A percentile compares a stretch with the other conserved stretches of the same genome.
Evolutionary conservation across 352 stramenopile genomes (phyloP).

Genomic region (Pythium insidiosum): DNA sequence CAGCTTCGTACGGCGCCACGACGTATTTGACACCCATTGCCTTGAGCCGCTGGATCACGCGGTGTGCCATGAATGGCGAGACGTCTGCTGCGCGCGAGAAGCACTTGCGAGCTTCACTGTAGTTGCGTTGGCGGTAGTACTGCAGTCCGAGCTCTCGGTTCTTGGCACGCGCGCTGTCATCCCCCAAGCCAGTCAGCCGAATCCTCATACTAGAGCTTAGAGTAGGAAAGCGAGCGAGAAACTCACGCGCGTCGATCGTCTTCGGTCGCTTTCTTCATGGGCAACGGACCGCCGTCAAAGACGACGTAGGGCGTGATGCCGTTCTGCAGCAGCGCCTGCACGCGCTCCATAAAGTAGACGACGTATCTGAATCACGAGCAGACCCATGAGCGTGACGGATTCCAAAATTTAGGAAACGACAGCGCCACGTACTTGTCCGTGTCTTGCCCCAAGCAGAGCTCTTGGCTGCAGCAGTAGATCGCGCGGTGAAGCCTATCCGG

Average conservation of each 20-base stretch:
- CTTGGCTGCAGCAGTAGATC: conserved; percentile 67
- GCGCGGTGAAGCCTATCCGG: conserved; percentile 71
- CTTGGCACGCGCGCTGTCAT: conserved; percentile 46
- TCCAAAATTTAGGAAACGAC: too few species aligned
- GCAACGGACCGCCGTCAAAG: conserved; percentile 62
- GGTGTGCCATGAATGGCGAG: conserved; percentile 73
- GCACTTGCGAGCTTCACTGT: conserved; percentile 52
- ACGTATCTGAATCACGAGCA: conserved; percentile 40
- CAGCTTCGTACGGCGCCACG: conserved; percentile 71
- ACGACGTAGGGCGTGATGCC: conserved; percentile 69
- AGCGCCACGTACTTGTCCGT: conserved; percentile 52
- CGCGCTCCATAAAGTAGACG: conserved; percentile 64
- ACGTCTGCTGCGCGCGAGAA: conserved; percentile 69
- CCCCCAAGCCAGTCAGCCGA: not conserved
- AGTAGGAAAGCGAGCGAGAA: not conserved
- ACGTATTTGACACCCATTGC: conserved; percentile 79
- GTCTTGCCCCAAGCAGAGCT: conserved; percentile 55
- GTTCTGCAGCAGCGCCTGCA: conserved; percentile 39
- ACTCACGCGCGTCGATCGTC: conserved; percentile 55
- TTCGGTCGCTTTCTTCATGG: conserved; percentile 77
- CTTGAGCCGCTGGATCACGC: conserved; percentile 67
- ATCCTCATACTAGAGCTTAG: not conserved
- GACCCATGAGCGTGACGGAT: too few species aligned
- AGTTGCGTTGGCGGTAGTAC: conserved; percentile 45
- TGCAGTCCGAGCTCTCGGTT: conserved; percentile 58